Conservation (phyloP, 306 rosid species). For the Ormosia emarginata region DNA sequence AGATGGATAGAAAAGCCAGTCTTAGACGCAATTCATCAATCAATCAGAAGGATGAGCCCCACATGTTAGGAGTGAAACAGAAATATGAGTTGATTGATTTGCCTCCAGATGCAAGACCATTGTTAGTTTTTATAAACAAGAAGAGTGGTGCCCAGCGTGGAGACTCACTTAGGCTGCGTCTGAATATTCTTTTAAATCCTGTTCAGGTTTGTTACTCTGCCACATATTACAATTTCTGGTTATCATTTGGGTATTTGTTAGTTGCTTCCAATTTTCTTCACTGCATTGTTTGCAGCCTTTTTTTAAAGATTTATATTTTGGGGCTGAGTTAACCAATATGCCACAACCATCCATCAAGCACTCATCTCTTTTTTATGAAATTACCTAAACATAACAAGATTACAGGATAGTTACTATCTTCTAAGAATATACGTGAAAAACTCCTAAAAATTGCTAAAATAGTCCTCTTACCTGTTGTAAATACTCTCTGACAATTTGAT, state of each 20-base stretch:
- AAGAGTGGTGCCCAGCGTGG: constrained; percentile 99
- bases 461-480: neutral
- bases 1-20: constrained; percentile 54
- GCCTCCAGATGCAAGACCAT: constrained; percentile 88
- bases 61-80: constrained; percentile 54
- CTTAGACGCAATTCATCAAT: constrained; percentile 47
- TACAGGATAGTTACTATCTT: neutral
- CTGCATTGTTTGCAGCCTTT: neutral
- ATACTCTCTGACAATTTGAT: constrained; percentile 15
- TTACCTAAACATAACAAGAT: neutral
- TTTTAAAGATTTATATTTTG: constrained; percentile 1
- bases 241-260: constrained; percentile 7
- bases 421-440: constrained; percentile 3
- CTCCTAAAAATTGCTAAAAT: neutral
- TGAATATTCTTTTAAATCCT: constrained; percentile 86
- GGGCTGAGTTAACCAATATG: neutral
- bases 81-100: constrained; percentile 73
- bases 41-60: constrained; percentile 69
- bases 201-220: constrained; percentile 69
- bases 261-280: constrained; percentile 14
- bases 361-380: constrained; percentile 5
- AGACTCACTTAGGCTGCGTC: constrained; percentile 76
- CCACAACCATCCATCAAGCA: neutral
- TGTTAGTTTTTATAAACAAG: constrained; percentile 91
- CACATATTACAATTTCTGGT: constrained; percentile 15